phyloP scores from a whole-genome alignment of 2,329 filamentous ascomycete species.

The Epichloe sibirici region DNA sequence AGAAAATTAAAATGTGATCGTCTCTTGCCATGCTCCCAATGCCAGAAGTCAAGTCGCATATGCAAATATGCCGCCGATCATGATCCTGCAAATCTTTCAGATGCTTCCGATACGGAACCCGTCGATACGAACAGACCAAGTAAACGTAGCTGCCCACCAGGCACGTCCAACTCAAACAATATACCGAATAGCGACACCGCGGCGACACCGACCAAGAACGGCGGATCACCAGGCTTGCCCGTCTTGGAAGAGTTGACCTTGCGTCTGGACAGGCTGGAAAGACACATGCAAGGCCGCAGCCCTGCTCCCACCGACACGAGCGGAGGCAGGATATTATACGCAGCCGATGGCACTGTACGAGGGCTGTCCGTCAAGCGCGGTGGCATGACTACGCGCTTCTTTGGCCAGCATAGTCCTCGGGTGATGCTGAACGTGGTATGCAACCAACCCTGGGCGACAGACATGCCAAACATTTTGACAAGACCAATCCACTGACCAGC shows the following conservation, averaged over 20 bases:
- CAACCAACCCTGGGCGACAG: not conserved
- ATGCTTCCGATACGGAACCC: conserved; percentile 32
- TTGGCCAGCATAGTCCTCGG: conserved; percentile 40
- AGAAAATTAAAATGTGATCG: conserved; percentile 46
- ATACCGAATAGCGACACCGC: conserved; percentile 13
- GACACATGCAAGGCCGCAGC: conserved; percentile 30
- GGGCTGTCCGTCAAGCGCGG: conserved; percentile 37
- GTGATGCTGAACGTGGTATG: conserved; percentile 42
- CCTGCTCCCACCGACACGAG: conserved; percentile 26
- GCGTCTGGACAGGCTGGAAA: conserved; percentile 43
- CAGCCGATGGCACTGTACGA: conserved; percentile 33
- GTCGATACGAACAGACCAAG: conserved; percentile 20
- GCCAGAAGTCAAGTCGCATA: conserved; percentile 40
- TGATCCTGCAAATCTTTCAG: conserved; percentile 34
- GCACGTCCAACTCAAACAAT: conserved; percentile 12
- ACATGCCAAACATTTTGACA: not conserved
- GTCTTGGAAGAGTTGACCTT: conserved; percentile 35
- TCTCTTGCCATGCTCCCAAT: conserved; percentile 43
- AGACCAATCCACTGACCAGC: not conserved
- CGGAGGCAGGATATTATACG: conserved; percentile 19
- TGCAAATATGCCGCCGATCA: conserved; percentile 42
- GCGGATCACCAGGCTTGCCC: conserved; percentile 19
- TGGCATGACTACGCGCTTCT: conserved; percentile 34
- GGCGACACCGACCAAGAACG: conserved; percentile 18
- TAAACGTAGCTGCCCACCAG: conserved; percentile 26